Conservation (phyloP, 164 flowering plant genomes). For the Nymphaea thermarum region DNA sequence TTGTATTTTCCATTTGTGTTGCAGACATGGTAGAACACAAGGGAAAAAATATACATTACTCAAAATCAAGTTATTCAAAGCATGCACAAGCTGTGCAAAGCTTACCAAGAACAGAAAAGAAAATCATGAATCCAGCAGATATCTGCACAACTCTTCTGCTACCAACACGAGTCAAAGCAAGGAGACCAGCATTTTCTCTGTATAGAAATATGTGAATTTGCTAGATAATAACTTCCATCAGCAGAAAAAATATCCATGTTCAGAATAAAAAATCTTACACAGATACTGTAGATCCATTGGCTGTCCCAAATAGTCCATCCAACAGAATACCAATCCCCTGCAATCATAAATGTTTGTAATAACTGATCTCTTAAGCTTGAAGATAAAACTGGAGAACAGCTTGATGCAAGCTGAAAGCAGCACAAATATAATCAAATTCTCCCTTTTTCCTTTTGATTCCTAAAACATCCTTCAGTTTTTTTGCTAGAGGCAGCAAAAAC, state of each 20-base stretch:
- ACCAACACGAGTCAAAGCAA: constrained; percentile 80
- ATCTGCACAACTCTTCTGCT: constrained; percentile 81
- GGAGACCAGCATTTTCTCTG: constrained; percentile 87
- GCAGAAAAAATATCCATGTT: background rate
- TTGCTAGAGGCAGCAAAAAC: background rate
- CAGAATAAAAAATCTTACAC: constrained; percentile 42
- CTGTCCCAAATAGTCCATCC: constrained; percentile 85
- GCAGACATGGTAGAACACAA: background rate
- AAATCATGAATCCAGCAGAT: constrained; percentile 68
- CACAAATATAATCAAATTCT: no score
- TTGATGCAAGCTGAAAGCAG: no score
- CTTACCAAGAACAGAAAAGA: constrained; percentile 74
- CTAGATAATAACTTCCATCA: background rate
- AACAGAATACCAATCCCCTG: constrained; percentile 75
- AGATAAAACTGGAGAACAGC: no score
- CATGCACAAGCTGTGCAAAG: background rate
- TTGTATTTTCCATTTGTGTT: background rate
- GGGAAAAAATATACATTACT: background rate
- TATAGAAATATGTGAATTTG: background rate
- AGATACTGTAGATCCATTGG: constrained; percentile 74
- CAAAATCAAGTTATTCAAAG: background rate
- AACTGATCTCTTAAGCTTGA: no score
- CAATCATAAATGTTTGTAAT: constrained; percentile 1
- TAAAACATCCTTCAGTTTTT: background rate
- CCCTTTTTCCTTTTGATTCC: no score